These are phyloP conservation scores for Helicostylum pulchrum DNA, from an alignment of 192 early-diverging fungal species.

Conservation along the genomic window DNA sequence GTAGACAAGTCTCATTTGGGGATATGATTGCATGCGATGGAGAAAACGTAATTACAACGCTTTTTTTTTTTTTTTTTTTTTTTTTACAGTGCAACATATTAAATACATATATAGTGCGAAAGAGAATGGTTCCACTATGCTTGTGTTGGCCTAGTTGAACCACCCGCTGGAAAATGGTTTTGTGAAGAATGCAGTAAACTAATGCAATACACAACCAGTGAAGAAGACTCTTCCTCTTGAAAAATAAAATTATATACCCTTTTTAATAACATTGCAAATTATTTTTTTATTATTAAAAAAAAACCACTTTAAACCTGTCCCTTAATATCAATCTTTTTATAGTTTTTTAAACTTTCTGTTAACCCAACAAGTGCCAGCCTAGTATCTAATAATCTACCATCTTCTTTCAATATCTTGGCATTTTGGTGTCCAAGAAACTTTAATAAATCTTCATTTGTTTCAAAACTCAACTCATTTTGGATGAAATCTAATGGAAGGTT, in stretches of 20 bases:
- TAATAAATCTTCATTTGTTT: slow-evolving; percentile 35
- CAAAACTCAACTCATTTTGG: slow-evolving; percentile 67
- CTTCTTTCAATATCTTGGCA: slow-evolving; percentile 29
- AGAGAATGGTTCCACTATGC: slow-evolving; percentile 91
- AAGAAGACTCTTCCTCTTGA: no score
- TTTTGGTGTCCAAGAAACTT: slow-evolving; percentile 51
- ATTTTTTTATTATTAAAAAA: background rate
- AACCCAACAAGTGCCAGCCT: slow-evolving; percentile 51
- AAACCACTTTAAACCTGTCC: slow-evolving; percentile 58
- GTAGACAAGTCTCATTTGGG: slow-evolving; percentile 83
- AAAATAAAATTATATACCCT: no score
- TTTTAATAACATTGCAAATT: background rate
- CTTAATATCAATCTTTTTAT: slow-evolving; percentile 74
- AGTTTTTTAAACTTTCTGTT: slow-evolving; percentile 54
- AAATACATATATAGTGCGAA: slow-evolving; percentile 46
- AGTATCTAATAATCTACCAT: slow-evolving; percentile 50
- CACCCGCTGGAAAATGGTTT: slow-evolving; percentile 83
- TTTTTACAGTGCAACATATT: slow-evolving; percentile 41
- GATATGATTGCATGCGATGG: slow-evolving; percentile 89
- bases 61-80: background rate
- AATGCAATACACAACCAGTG: no score
- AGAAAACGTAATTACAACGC: slow-evolving; percentile 43
- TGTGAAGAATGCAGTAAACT: slow-evolving; percentile 60
- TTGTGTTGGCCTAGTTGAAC: slow-evolving; percentile 79
- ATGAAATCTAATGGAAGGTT: slow-evolving; percentile 56